phyloP scores from a whole-genome alignment of 2,329 filamentous ascomycete genomes.

The Aulographum hederae region DNA sequence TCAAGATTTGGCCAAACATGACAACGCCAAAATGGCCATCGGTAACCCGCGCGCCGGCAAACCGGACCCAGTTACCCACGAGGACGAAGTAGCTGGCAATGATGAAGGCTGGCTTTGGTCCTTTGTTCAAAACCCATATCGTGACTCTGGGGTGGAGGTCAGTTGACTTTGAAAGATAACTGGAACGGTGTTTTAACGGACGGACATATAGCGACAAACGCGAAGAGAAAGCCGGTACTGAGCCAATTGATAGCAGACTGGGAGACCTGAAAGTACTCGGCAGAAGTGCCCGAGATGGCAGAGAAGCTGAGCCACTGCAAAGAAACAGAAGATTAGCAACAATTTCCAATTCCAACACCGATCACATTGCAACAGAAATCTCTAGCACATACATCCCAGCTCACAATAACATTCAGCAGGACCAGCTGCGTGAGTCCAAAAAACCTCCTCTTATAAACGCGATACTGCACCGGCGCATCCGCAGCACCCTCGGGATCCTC shows the following conservation, averaged over 20 bases:
- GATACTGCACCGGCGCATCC: too few species aligned
- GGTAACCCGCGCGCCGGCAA: constrained; percentile 43
- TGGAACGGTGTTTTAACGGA: constrained; percentile 20
- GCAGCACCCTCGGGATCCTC: too few species aligned
- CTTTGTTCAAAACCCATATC: constrained; percentile 62
- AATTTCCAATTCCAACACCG: not conserved
- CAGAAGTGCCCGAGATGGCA: constrained; percentile 56
- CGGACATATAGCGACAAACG: constrained; percentile 59
- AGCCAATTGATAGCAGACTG: constrained; percentile 82
- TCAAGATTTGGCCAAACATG: constrained; percentile 83
- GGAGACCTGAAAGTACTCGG: constrained; percentile 56
- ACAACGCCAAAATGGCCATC: constrained; percentile 54
- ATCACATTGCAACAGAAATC: not conserved
- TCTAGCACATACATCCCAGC: constrained; percentile 69
- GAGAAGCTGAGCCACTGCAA: constrained; percentile 92
- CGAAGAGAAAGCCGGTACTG: constrained; percentile 70
- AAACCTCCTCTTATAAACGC: constrained; percentile 71
- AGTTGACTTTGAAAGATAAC: too few species aligned
- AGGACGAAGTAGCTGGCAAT: constrained; percentile 55
- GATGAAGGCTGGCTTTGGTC: constrained; percentile 63
- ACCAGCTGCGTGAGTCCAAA: constrained; percentile 72
- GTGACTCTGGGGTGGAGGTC: constrained; percentile 22
- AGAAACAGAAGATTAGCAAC: not conserved
- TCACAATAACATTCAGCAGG: constrained; percentile 78
- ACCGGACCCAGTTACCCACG: constrained; percentile 80